phyloP scores from a whole-genome alignment of 1,284 basidiomycete species.

The Papiliotrema nemorosa region DNA sequence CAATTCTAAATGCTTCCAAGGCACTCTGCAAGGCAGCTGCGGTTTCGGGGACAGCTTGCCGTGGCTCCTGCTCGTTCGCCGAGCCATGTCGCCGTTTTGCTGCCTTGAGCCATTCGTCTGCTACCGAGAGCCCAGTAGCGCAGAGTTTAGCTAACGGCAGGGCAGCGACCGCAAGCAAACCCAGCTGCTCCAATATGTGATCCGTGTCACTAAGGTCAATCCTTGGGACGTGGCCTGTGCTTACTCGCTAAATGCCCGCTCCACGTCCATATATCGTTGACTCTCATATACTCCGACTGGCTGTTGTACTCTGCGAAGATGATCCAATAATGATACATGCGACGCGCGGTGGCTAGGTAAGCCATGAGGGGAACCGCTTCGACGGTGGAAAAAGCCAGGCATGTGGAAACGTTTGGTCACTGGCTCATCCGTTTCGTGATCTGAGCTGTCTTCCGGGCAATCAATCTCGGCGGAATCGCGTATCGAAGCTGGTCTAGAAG shows the following conservation, averaged over 20 bases:
- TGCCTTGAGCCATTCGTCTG: slow-evolving; percentile 34
- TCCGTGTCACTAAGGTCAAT: slow-evolving; percentile 49
- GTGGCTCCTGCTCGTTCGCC: slow-evolving; percentile 9
- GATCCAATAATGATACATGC: slow-evolving; percentile 38
- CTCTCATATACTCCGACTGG: slow-evolving; percentile 79
- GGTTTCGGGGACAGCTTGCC: slow-evolving; percentile 7
- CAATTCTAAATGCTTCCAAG: slow-evolving; percentile 53
- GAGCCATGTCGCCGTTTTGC: slow-evolving; percentile 19
- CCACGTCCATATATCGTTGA: slow-evolving; percentile 71
- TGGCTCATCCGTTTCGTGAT: background rate
- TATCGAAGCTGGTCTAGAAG: slow-evolving; percentile 26
- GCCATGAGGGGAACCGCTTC: slow-evolving; percentile 15
- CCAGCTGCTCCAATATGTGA: slow-evolving; percentile 55
- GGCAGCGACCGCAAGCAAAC: slow-evolving; percentile 59
- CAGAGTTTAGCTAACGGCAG: slow-evolving; percentile 53
- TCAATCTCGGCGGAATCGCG: slow-evolving; percentile 4
- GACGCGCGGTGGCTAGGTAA: slow-evolving; percentile 23
- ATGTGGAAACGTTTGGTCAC: background rate
- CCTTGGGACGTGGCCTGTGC: slow-evolving; percentile 6
- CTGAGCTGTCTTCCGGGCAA: background rate
- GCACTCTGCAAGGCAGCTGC: slow-evolving; percentile 32
- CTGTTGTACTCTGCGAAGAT: slow-evolving; percentile 50
- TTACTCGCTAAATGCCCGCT: slow-evolving; percentile 53
- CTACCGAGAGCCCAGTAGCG: slow-evolving; percentile 25
- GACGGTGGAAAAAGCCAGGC: slow-evolving; percentile 5